Conservation (phyloP, 1,284 basidiomycete species). For the Ustilago trichophora region DNA sequence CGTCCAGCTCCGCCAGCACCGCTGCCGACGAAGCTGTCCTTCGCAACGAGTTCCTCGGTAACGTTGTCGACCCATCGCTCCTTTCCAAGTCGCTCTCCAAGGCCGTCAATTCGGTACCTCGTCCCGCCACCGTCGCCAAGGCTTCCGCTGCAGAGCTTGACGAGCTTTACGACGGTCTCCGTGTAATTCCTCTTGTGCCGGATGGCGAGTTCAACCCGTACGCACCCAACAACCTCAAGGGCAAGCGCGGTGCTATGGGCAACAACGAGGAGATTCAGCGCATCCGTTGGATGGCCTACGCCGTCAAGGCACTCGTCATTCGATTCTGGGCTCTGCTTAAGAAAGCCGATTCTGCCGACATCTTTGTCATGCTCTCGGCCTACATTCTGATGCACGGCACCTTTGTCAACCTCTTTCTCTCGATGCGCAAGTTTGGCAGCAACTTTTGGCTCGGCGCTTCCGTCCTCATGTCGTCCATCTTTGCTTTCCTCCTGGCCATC, state of each 20-base stretch:
- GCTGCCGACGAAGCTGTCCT: conserved; percentile 5
- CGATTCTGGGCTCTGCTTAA: conserved; percentile 61
- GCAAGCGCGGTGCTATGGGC: conserved; percentile 23
- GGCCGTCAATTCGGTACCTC: conserved; percentile 8
- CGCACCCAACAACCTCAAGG: conserved; percentile 51
- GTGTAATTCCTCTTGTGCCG: conserved; percentile 38
- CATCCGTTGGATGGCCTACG: conserved; percentile 60
- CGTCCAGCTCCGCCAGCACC: conserved; percentile 6
- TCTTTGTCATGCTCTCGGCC: conserved; percentile 91
- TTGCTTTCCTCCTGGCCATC: conserved; percentile 86
- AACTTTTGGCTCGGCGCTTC: conserved; percentile 73
- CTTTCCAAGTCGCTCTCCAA: conserved; percentile 21
- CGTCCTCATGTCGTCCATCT: conserved; percentile 83
- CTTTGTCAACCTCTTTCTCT: conserved; percentile 76
- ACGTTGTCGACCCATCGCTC: conserved; percentile 26
- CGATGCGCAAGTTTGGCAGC: conserved; percentile 64
- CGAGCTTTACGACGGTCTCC: conserved; percentile 35
- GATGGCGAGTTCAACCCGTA: conserved; percentile 46
- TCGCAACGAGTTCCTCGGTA: conserved; percentile 28
- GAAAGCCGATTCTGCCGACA: conserved; percentile 95
- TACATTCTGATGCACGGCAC: conserved; percentile 96
- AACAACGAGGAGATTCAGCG: conserved; percentile 52
- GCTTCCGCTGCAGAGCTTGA: conserved; percentile 29
- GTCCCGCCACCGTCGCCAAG: conserved; percentile 28
- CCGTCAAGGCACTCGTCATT: conserved; percentile 58